A percentile compares a stretch with the other conserved stretches of the same genome.
These are phyloP conservation scores for Apiospora saccharicola DNA, from an alignment of 2,329 filamentous ascomycete species.

Conservation along the genomic window DNA sequence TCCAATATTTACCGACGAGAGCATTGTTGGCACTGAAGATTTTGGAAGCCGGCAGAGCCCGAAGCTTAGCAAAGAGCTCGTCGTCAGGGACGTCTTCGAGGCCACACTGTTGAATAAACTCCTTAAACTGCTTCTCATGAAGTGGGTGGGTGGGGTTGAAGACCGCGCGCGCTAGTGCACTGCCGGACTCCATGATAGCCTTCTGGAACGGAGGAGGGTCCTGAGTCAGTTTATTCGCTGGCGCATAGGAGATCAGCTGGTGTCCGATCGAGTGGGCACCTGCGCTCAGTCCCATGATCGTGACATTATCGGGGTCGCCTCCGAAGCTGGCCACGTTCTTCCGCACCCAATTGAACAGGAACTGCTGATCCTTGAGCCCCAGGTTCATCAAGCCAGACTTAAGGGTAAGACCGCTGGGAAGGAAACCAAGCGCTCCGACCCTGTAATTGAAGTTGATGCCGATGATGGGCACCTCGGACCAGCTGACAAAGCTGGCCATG, in stretches of 20 bases:
- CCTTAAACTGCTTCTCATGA: conserved; percentile 62
- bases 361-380: conserved; percentile 68
- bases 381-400: conserved; percentile 67
- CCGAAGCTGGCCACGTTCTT: conserved; percentile 67
- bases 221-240: conserved; percentile 42
- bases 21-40: conserved; percentile 50
- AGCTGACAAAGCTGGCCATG: conserved; percentile 67
- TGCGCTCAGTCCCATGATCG: conserved; percentile 67
- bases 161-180: conserved; percentile 62
- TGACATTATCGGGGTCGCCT: conserved; percentile 64
- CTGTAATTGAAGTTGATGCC: conserved; percentile 69
- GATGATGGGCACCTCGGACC: conserved; percentile 59
- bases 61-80: conserved; percentile 59
- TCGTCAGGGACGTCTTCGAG: conserved; percentile 57
- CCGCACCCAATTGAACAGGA: conserved; percentile 66
- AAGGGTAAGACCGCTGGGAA: conserved; percentile 61
- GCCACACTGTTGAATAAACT: conserved; percentile 60
- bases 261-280: conserved; percentile 74
- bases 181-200: conserved; percentile 65
- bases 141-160: conserved; percentile 61
- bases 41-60: conserved; percentile 47
- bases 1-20: conserved; percentile 54
- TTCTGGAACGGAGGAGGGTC: conserved; percentile 55
- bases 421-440: conserved; percentile 73
- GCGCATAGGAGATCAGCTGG: conserved; percentile 63